These are phyloP conservation scores for Davidsoniella virescens DNA, from an alignment of 2,329 filamentous ascomycete species.

Conservation along the genomic window DNA sequence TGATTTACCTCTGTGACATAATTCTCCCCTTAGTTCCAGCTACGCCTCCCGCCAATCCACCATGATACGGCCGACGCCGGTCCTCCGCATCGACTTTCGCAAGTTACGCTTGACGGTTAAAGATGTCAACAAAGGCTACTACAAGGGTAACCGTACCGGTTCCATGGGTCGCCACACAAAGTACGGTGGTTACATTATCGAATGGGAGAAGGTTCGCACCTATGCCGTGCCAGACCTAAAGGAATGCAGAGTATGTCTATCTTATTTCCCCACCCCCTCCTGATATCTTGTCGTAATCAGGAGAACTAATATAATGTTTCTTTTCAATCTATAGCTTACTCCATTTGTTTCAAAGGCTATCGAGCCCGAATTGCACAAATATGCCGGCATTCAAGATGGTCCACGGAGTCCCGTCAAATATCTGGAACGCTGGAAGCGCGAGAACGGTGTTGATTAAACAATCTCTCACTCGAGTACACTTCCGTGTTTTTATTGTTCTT, in stretches of 20 bases:
- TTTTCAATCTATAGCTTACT: slow-evolving; percentile 40
- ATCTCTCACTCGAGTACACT: neutral
- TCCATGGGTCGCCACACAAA: slow-evolving; percentile 75
- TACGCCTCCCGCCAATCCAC: slow-evolving; percentile 15
- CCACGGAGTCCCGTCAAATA: slow-evolving; percentile 46
- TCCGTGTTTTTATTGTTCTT: neutral
- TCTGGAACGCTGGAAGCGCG: slow-evolving; percentile 48
- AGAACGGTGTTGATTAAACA: slow-evolving; percentile 44
- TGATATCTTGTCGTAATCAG: too few relatives aligned
- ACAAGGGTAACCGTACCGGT: slow-evolving; percentile 87
- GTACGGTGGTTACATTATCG: slow-evolving; percentile 67
- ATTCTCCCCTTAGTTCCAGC: neutral
- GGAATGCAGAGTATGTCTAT: slow-evolving; percentile 50
- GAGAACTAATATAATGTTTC: neutral
- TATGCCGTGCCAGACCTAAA: slow-evolving; percentile 64
- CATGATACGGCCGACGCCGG: slow-evolving; percentile 49
- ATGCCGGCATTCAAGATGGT: slow-evolving; percentile 35
- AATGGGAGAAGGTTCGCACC: slow-evolving; percentile 78
- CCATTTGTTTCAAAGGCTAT: slow-evolving; percentile 58
- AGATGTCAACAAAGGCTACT: slow-evolving; percentile 82
- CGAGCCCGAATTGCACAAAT: slow-evolving; percentile 34
- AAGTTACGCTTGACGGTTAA: slow-evolving; percentile 81
- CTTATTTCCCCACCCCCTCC: neutral
- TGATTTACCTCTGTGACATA: neutral
- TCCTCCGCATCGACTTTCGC: slow-evolving; percentile 50